Evolutionary conservation across 148 eudicot genomes (phyloP).

Genomic region (Amaranthus hypochondriacus): DNA sequence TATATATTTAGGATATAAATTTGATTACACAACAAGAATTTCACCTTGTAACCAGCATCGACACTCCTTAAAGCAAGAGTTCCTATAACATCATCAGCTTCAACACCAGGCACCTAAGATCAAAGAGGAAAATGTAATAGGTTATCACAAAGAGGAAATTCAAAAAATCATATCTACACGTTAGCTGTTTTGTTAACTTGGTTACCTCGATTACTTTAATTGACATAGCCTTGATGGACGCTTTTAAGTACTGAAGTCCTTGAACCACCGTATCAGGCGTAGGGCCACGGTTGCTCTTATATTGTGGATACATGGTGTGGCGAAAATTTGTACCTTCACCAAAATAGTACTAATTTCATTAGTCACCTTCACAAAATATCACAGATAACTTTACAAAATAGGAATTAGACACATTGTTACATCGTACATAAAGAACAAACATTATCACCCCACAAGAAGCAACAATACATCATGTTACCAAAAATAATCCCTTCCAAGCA

Average conservation of each 20-base stretch:
- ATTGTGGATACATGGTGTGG: slow-evolving; percentile 76
- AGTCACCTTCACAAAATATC: slow-evolving; percentile 3
- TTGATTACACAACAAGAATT: slow-evolving; percentile 2
- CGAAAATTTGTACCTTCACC: slow-evolving; percentile 80
- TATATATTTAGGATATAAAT: not conserved
- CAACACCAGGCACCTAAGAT: slow-evolving; percentile 93
- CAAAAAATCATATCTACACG: not conserved
- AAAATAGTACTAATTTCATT: slow-evolving; percentile 16
- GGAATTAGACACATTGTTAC: not conserved
- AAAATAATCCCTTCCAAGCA: not conserved
- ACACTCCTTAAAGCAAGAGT: slow-evolving; percentile 89
- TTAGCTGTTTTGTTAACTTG: not conserved
- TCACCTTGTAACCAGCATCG: slow-evolving; percentile 83
- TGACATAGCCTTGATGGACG: slow-evolving; percentile 90
- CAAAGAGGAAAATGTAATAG: slow-evolving; percentile 11
- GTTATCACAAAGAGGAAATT: slow-evolving; percentile 9
- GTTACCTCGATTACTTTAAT: slow-evolving; percentile 91
- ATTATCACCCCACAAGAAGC: not conserved
- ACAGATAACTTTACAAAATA: not conserved
- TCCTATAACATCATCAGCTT: slow-evolving; percentile 99
- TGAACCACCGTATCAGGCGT: slow-evolving; percentile 98
- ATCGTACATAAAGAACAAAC: not conserved
- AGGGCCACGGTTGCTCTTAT: slow-evolving; percentile 95
- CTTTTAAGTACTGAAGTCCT: slow-evolving; percentile 94
- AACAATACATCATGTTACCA: not conserved